Percentiles rank a stretch among this genome's conserved stretches.
Evolutionary conservation across 768 basidiomycete genomes (phyloP).

Genomic region (Lactifluus volemus): DNA sequence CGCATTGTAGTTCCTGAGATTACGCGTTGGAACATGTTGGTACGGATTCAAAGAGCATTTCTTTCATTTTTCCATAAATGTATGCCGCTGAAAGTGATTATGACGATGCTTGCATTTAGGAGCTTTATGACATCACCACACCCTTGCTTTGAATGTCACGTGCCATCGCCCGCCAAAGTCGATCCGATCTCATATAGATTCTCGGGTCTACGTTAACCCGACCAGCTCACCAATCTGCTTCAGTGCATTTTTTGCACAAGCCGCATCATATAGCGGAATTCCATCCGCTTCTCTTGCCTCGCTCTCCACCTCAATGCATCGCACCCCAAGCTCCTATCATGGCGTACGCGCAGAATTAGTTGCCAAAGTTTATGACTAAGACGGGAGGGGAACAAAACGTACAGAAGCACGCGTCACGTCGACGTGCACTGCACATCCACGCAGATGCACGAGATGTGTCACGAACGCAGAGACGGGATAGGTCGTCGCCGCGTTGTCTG

Average conservation of each 20-base stretch:
- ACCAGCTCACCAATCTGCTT: slow-evolving; percentile 9
- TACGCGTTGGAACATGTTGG: slow-evolving; percentile 4
- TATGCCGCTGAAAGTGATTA: too few species aligned
- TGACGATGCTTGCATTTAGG: background rate
- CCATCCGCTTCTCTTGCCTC: slow-evolving; percentile 22
- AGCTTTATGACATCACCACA: slow-evolving; percentile 8
- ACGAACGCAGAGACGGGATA: slow-evolving; percentile 77
- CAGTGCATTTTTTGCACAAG: slow-evolving; percentile 37
- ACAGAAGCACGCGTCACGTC: slow-evolving; percentile 57
- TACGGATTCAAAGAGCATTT: too few species aligned
- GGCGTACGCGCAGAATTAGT: background rate
- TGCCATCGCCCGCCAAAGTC: too few species aligned
- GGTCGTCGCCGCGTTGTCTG: slow-evolving; percentile 42
- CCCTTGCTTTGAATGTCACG: background rate
- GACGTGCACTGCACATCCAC: slow-evolving; percentile 51
- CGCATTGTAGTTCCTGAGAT: background rate
- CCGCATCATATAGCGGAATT: slow-evolving; percentile 37
- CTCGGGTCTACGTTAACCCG: background rate
- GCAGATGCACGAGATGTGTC: slow-evolving; percentile 76
- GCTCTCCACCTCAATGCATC: slow-evolving; percentile 42
- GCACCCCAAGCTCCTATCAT: slow-evolving; percentile 47
- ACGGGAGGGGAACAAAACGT: slow-evolving; percentile 27
- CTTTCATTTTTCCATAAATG: too few species aligned
- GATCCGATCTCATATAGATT: too few species aligned
- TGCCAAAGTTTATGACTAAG: background rate